Conservation (phyloP, 345 rosid species). For the Litchi chinensis region DNA sequence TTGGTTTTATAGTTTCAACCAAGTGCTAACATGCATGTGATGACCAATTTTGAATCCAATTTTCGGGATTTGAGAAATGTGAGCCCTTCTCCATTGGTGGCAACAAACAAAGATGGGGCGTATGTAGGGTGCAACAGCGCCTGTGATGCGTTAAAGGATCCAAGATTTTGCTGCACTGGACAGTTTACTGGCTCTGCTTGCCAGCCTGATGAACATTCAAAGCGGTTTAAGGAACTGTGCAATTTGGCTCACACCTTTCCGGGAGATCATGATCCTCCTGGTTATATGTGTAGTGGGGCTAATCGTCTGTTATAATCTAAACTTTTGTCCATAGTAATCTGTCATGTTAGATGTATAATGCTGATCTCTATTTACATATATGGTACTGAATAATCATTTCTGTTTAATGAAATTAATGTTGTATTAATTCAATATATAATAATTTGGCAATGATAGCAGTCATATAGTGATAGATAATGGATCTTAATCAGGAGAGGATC, state of each 20-base stretch:
- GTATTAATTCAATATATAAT: too few relatives aligned
- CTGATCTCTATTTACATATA: too few relatives aligned
- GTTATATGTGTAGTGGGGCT: constrained; percentile 28
- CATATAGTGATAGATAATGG: too few relatives aligned
- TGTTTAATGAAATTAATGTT: too few relatives aligned
- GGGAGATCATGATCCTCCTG: constrained; percentile 27
- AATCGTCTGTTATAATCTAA: constrained; percentile 14
- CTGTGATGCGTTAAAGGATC: constrained; percentile 26
- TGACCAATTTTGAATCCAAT: neutral
- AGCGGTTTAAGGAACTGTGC: constrained; percentile 26
- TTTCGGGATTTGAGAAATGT: constrained; percentile 23
- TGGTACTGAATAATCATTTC: too few relatives aligned
- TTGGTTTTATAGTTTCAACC: too few relatives aligned
- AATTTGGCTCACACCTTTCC: constrained; percentile 25
- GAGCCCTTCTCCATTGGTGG: constrained; percentile 29
- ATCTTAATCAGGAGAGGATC: too few relatives aligned
- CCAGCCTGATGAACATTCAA: constrained; percentile 26
- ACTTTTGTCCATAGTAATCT: constrained; percentile 25
- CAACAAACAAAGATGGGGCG: constrained; percentile 10
- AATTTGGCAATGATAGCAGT: too few relatives aligned
- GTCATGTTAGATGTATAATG: too few relatives aligned
- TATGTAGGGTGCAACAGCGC: constrained; percentile 33
- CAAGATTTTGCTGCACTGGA: constrained; percentile 18
- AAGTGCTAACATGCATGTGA: too few relatives aligned
- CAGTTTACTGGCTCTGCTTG: constrained; percentile 11